Evolutionary conservation across 805 yeast genomes (phyloP), one percentile per base, ranked within the genome.

Genomic region (Kuraishia piskuri): DNA sequence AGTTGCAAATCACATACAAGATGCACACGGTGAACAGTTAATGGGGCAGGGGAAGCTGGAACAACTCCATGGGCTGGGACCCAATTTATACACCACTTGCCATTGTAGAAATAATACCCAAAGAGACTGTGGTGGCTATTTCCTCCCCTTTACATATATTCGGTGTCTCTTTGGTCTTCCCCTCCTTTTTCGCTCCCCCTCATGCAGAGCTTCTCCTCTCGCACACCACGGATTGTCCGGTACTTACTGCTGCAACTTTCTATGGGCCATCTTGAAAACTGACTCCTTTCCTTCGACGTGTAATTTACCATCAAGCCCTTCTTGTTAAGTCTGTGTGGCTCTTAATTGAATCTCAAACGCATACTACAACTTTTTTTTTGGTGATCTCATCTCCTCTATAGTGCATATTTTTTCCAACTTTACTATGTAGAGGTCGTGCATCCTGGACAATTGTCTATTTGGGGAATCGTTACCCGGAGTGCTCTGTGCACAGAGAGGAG

Each of bases 241-340:
- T 45, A 66, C 71, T 52, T 65, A 68, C 73, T 70, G 74, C 59
- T 69, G 73, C 48, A 70, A 60, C 54, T 70, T 70, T 58, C 74
- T 62, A 52, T 68, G 72, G 40, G 74, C 66, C 74, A 70, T 70
- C 25, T 50, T 56, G 52, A 36, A 22, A 25, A 22, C 50, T 53
- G 40, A 31, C 40, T 31, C 40, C 40, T 31, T 31, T 31, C 40
- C 40, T 3, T 31, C 40, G 14, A 31, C 40, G 40, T 31, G 17
- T 31, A 31, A 31, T 31, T 31, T 31, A 31, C 40, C 40, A 31
- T 31, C 4, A 12, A 31, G 40, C 17, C 40, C n/a, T 31, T 31
- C 40, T 31, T 31, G 17, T 14, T 31, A n/a, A n/a, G 40, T 31
- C 40, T 10, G 4, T 7, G 14, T 31, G 40, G 40, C 40, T 31